Base-by-base conservation (phyloP, 768 basidiomycete species). In the Sporobolomyces roseus region DNA sequence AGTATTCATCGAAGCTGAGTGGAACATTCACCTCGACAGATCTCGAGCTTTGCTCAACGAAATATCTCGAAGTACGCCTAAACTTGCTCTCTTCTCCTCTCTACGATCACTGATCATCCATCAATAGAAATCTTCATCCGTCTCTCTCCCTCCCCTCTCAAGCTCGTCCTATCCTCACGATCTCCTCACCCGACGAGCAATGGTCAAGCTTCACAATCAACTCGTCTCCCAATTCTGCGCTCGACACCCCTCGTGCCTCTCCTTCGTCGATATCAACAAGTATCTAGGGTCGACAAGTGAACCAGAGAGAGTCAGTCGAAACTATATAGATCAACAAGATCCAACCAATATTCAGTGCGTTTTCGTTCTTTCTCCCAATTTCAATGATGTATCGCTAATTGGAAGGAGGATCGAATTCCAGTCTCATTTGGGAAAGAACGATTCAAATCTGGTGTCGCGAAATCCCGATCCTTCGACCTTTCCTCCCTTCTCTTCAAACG, bases 171-270 rank as follows among this genome's bases (percentile, higher is more conserved):
- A 27, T 25, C 21, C 61, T 0, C 45, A 60, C 59, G 66, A 72
- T 52, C 50, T 64, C 43, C 5, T 13, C 0, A 72, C 70, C 16
- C 65, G 70, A 6, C 5, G n/a, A 1, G 0, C 14, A 7, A 60
- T 72, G 58, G 66, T 65, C 52, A 36, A 51, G 25, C 38, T 50
- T 21, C 53, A 45, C 70, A 72, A 72, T 63, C 10, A 43, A 23
- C 27, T 61, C 23, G 30, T 72, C 32, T 38, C 41, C 19, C 2
- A 48, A 1, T 68, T 72, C 54, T 72, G 70, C 25, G 45, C 62
- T 1, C 46, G 46, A n/a, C 27, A 67, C 43, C 41, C 27, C 25
- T 6, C 5, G 21, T 43, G 33, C 27, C 54, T 71, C 50, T 8
- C 29, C 12, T 64, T 63, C 63, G 66, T 72, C 66, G 59, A 64